phyloP scores from a whole-genome alignment of 257 asterid species.

The Przewalskia tangutica region DNA sequence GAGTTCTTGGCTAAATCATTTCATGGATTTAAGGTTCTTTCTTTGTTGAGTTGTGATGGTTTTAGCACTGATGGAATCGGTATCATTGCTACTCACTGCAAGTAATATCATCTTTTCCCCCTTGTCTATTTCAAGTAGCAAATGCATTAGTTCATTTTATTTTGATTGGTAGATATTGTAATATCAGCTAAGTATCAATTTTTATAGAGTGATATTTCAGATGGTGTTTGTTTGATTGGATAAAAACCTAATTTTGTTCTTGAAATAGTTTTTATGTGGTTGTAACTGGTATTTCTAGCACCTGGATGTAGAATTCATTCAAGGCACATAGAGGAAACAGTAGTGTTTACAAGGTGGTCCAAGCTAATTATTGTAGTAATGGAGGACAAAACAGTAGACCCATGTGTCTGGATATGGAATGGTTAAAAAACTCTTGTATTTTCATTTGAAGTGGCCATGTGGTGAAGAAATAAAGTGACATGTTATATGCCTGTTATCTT shows the following conservation, averaged over 20 bases:
- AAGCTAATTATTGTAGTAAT: neutral
- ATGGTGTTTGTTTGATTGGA: neutral
- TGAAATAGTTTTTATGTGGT: neutral
- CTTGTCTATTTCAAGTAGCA: neutral
- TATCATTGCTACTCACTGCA: slow-evolving; percentile 63
- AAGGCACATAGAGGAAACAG: neutral
- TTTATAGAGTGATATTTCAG: neutral
- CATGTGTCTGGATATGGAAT: neutral
- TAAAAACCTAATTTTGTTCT: neutral
- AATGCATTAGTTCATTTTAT: neutral
- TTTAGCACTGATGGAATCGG: slow-evolving; percentile 63
- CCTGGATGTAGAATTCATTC: neutral
- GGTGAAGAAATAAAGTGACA: neutral
- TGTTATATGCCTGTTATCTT: neutral
- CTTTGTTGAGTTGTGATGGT: slow-evolving; percentile 78
- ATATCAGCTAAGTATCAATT: neutral
- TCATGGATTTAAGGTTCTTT: slow-evolving; percentile 54
- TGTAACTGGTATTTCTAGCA: neutral
- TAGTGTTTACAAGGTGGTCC: neutral
- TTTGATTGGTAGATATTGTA: neutral
- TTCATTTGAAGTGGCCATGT: neutral
- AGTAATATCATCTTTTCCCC: slow-evolving; percentile 24
- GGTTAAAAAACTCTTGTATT: neutral
- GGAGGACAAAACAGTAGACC: slow-evolving; percentile 4
- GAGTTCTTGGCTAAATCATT: slow-evolving; percentile 67